A percentile compares a stretch with the other conserved stretches of the same genome.
Evolutionary conservation across 495 filamentous ascomycete genomes (phyloP).

Genomic region (Penicillium fimorum): DNA sequence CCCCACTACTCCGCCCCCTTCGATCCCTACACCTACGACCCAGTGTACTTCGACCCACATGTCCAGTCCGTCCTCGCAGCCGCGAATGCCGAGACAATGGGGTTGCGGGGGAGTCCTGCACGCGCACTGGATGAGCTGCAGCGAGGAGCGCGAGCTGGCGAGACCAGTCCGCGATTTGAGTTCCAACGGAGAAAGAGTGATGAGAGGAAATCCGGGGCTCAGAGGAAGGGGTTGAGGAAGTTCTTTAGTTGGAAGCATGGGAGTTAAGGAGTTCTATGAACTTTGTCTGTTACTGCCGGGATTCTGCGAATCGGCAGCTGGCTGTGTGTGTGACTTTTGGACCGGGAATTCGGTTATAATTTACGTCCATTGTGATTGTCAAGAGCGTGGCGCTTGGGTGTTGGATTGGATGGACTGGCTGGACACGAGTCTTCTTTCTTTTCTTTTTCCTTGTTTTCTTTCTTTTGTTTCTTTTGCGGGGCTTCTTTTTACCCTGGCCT

Average conservation of each 20-base stretch:
- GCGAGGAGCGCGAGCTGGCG: conserved; percentile 10
- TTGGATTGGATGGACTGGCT: neutral
- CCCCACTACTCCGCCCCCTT: conserved; percentile 8
- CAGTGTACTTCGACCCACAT: conserved; percentile 28
- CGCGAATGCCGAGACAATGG: conserved; percentile 31
- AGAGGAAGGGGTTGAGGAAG: conserved; percentile 24
- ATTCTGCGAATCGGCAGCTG: neutral
- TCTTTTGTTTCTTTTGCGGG: conserved; percentile 5
- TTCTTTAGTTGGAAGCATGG: conserved; percentile 31
- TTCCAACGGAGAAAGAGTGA: conserved; percentile 8
- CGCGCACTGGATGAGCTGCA: conserved; percentile 29
- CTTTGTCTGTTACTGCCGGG: neutral
- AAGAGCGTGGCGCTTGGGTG: neutral
- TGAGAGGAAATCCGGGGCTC: conserved; percentile 16
- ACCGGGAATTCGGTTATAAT: neutral
- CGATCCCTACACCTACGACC: conserved; percentile 17
- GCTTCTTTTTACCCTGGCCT: conserved; percentile 14
- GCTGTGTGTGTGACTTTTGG: neutral
- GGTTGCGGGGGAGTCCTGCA: conserved; percentile 21
- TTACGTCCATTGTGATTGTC: neutral
- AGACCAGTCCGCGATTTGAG: conserved; percentile 1
- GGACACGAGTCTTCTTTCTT: neutral
- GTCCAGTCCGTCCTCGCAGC: conserved; percentile 31
- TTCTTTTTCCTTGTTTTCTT: neutral
- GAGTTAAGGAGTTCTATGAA: neutral